Conservation (phyloP, 2,329 filamentous ascomycete genomes). For the Fusarium proliferatum region DNA sequence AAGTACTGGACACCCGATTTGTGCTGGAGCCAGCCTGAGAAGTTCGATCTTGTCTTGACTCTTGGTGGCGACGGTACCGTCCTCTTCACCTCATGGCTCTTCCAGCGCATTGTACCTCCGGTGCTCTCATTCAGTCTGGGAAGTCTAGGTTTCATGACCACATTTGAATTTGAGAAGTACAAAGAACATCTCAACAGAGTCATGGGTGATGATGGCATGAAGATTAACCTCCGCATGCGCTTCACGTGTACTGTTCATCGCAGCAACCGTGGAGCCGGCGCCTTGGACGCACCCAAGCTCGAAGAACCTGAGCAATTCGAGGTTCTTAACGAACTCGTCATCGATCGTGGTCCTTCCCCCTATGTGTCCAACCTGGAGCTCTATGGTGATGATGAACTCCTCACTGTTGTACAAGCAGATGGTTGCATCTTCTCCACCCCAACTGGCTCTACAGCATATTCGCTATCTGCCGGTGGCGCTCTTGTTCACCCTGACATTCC, state of each 20-base stretch:
- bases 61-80: constrained; percentile 90
- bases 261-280: constrained; percentile 56
- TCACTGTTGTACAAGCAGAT: constrained; percentile 96
- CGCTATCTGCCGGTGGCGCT: constrained; percentile 92
- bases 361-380: constrained; percentile 98
- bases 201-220: constrained; percentile 96
- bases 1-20: constrained; percentile 97
- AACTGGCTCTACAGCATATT: constrained; percentile 95
- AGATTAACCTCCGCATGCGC: constrained; percentile 96
- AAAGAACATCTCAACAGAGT: constrained; percentile 86
- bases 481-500: constrained; percentile 97
- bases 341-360: constrained; percentile 94
- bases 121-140: constrained; percentile 87
- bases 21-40: constrained; percentile 93
- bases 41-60: constrained; percentile 93
- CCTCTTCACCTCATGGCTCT: constrained; percentile 90
- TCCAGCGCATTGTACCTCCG: constrained; percentile 87
- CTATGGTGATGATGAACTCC: constrained; percentile 92
- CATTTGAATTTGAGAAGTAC: constrained; percentile 88
- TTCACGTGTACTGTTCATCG: constrained; percentile 98
- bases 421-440: constrained; percentile 98
- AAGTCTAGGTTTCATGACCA: constrained; percentile 88
- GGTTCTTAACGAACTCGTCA: constrained; percentile 97
- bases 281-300: constrained; percentile 67
- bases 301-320: constrained; percentile 97